Base-by-base conservation (phyloP, 345 rosid genomes). In the Moringa oleifera region DNA sequence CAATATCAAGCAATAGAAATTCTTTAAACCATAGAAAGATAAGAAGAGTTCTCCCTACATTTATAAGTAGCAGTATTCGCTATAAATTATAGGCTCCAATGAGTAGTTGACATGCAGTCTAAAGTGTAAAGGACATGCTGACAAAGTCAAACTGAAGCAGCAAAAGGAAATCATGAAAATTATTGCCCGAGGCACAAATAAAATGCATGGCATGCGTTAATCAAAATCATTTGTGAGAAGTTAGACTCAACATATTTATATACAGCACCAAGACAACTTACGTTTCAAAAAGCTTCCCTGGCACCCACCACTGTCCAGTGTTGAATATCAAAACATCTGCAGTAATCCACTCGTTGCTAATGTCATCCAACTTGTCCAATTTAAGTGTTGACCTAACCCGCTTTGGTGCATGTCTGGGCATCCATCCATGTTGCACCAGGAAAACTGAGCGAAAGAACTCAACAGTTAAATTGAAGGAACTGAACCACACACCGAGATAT, bases 241-340 rank as follows among this genome's bases (percentile, higher is more conserved):
- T 6, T 18, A 51, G n/a, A n/a, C n/a, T n/a, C 41, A 21, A 55
- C 49, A 66, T 56, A 62, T 56, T 58, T 46, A 41, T 20, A 59
- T 18, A 50, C 18, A 20, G 33, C 64, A 25, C 25, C 2, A 63
- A 64, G 70, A 68, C 24, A 74, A 69, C 97, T 80, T 82, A 88
- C 97, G 71, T 81, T 46, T 79, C 85, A 49, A 88, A 91, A 64
- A 86, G 88, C 91, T 91, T 91, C 77, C 90, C 89, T n/a, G 97
- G 96, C 62, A 83, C 93, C 97, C 97, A 91, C 97, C 97, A 91
- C 47, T 91, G 97, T 55, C 96, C 97, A 0, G 94, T 80, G 69
- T 91, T 91, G 81, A 91, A 91, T 59, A 91, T 71, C 51, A 91
- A 91, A 71, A 77, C 75, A 78, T 91, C 97, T 1, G 96, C 85